A percentile compares a stretch with the other conserved stretches of the same genome.
phyloP scores from a whole-genome alignment of 2,329 filamentous ascomycete genomes.

The Trematosphaeria pertusa region DNA sequence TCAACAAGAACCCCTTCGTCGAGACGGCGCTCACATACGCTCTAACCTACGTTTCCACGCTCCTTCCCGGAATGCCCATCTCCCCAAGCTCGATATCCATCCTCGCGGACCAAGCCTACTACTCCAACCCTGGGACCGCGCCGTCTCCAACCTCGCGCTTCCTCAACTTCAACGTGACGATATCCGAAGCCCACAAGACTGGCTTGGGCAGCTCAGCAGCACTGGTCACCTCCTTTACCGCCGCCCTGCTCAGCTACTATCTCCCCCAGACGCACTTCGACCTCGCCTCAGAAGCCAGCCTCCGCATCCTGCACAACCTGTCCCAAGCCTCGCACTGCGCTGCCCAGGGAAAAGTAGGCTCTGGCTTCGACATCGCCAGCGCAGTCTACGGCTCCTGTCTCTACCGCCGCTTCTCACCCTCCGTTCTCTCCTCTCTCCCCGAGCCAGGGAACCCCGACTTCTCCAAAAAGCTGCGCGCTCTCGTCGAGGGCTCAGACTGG shows the following conservation, averaged over 20 bases:
- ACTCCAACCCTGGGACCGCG: slow-evolving; percentile 64
- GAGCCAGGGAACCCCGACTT: slow-evolving; percentile 73
- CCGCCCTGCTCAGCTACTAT: slow-evolving; percentile 78
- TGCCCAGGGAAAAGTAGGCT: slow-evolving; percentile 95
- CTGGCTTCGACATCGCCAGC: slow-evolving; percentile 92
- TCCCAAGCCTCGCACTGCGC: slow-evolving; percentile 93
- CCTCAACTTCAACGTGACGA: slow-evolving; percentile 75
- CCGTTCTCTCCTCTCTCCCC: slow-evolving; percentile 71
- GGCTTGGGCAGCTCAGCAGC: slow-evolving; percentile 94
- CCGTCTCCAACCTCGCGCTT: slow-evolving; percentile 62
- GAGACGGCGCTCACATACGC: slow-evolving; percentile 89
- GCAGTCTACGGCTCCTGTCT: slow-evolving; percentile 91
- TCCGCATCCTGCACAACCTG: slow-evolving; percentile 81
- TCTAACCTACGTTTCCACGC: slow-evolving; percentile 76
- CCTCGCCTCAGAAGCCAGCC: slow-evolving; percentile 61
- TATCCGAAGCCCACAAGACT: slow-evolving; percentile 88
- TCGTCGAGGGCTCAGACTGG: slow-evolving; percentile 74
- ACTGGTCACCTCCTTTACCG: slow-evolving; percentile 86
- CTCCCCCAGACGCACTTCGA: slow-evolving; percentile 65
- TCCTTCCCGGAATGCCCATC: slow-evolving; percentile 60
- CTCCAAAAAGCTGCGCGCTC: slow-evolving; percentile 65
- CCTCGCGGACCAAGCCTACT: slow-evolving; percentile 95
- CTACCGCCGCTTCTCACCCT: slow-evolving; percentile 91
- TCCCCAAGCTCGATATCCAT: slow-evolving; percentile 79
- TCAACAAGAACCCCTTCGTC: slow-evolving; percentile 80